Evolutionary conservation across 1,284 basidiomycete genomes (phyloP).

Genomic region (Cutaneotrichosporon mucoides): DNA sequence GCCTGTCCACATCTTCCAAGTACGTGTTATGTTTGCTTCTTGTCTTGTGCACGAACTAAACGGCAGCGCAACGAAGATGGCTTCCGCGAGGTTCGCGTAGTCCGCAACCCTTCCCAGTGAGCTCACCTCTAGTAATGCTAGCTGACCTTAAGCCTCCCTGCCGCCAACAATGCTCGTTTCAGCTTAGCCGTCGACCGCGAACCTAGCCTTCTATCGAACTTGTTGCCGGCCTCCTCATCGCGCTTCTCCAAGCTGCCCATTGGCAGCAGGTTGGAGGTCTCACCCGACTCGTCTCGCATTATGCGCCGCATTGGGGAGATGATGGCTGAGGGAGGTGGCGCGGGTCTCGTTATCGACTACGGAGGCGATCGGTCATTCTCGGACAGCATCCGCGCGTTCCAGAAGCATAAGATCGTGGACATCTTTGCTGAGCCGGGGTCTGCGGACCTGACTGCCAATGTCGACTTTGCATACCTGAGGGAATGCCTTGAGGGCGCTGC

Average conservation of each 20-base stretch:
- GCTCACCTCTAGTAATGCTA: neutral
- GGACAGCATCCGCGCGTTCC: slow-evolving; percentile 82
- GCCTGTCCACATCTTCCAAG: slow-evolving; percentile 86
- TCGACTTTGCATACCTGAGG: slow-evolving; percentile 85
- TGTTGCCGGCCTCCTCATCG: slow-evolving; percentile 65
- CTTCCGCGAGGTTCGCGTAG: slow-evolving; percentile 83
- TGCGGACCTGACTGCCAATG: slow-evolving; percentile 90
- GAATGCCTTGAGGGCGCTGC: slow-evolving; percentile 65
- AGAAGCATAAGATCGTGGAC: slow-evolving; percentile 78
- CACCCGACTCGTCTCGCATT: slow-evolving; percentile 63
- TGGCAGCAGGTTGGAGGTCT: slow-evolving; percentile 73
- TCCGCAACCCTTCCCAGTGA: slow-evolving; percentile 45
- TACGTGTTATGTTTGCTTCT: slow-evolving; percentile 37
- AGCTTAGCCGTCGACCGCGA: slow-evolving; percentile 64
- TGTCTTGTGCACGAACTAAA: neutral
- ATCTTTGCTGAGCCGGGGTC: slow-evolving; percentile 80
- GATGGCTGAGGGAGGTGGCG: slow-evolving; percentile 55
- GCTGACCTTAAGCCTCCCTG: slow-evolving; percentile 11
- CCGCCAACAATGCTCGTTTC: slow-evolving; percentile 47
- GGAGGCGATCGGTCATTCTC: slow-evolving; percentile 69
- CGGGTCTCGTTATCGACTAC: slow-evolving; percentile 86
- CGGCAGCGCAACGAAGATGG: slow-evolving; percentile 68
- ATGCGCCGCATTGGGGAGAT: slow-evolving; percentile 65
- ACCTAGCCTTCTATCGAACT: slow-evolving; percentile 61
- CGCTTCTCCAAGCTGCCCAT: slow-evolving; percentile 64